phyloP scores from a whole-genome alignment of 257 asterid species.

The Nicotiana knightiana region DNA sequence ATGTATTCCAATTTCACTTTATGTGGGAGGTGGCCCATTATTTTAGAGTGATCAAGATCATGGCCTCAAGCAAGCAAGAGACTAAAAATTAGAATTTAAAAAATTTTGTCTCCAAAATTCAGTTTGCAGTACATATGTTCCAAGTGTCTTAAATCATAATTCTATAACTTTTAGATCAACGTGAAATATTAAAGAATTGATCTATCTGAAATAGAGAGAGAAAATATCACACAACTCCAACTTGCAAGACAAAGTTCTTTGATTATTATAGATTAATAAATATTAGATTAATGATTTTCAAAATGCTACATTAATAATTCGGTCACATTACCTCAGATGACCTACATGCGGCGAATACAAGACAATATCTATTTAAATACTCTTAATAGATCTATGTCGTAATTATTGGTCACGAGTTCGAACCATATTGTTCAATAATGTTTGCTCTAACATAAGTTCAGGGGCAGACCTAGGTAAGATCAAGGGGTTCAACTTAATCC shows the following conservation, averaged over 20 bases:
- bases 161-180: not conserved
- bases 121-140: no score
- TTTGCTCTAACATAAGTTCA: no score
- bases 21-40: no score
- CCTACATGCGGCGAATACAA: not conserved
- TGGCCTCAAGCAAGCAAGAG: not conserved
- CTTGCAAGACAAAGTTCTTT: not conserved
- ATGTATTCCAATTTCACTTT: no score
- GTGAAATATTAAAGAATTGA: not conserved
- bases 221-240: not conserved
- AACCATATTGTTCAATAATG: no score
- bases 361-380: not conserved
- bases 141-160: no score
- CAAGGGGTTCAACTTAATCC: no score
- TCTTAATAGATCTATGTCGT: no score
- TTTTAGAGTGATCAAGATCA: not conserved
- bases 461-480: no score
- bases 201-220: not conserved
- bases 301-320: not conserved
- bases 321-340: not conserved
- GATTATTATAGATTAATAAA: not conserved
- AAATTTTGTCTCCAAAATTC: no score
- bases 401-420: no score
- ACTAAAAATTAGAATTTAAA: not conserved
- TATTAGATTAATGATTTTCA: not conserved